phyloP scores from a whole-genome alignment of 306 rosid genomes.

The Vigna unguiculata region DNA sequence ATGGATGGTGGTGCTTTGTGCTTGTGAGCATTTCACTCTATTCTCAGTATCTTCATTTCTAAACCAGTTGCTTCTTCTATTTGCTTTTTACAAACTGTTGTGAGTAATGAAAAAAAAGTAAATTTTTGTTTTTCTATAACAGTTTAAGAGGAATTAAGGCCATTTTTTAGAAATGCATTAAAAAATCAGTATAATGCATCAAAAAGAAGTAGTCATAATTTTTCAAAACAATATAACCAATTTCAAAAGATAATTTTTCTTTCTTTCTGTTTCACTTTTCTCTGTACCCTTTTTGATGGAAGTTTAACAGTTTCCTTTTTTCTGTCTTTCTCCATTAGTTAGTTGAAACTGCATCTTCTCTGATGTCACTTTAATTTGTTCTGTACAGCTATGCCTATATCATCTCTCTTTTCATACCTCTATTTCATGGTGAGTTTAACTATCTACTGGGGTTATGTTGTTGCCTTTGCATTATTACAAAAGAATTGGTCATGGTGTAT shows the following conservation, averaged over 20 bases:
- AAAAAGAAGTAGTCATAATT: no score
- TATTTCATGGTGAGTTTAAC: slow-evolving; percentile 59
- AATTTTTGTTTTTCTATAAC: no score
- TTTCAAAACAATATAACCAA: no score
- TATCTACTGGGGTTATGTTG: background rate
- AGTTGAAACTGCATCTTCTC: background rate
- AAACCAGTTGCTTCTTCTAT: background rate
- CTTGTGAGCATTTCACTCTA: slow-evolving; percentile 46
- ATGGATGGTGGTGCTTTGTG: slow-evolving; percentile 58
- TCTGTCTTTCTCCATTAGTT: background rate
- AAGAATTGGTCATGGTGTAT: background rate
- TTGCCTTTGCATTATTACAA: background rate
- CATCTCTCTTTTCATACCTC: slow-evolving; percentile 60
- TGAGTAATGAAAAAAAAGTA: no score
- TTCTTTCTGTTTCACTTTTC: no score
- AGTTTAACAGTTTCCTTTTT: background rate
- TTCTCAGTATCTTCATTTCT: background rate
- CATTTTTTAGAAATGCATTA: no score
- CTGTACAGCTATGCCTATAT: slow-evolving; percentile 52
- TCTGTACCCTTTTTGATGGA: no score
- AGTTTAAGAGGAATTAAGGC: no score
- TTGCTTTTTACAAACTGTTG: no score
- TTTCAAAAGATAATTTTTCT: no score
- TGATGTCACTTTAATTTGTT: slow-evolving; percentile 10
- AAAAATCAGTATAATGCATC: no score